Conservation (phyloP, 1,139 yeast species). For the Chernovozyma aurita region DNA sequence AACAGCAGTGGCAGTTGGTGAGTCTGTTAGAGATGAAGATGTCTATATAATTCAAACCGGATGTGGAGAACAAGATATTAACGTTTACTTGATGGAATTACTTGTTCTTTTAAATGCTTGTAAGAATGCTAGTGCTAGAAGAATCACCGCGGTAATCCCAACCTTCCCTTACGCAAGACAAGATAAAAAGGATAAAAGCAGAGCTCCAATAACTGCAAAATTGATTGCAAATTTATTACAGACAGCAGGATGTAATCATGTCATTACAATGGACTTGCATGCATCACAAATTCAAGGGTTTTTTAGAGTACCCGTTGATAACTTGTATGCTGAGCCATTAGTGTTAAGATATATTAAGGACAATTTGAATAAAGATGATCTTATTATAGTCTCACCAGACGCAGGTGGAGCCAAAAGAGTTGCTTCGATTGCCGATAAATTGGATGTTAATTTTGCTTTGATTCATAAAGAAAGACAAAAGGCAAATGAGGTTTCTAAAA, state of each 20-base stretch:
- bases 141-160: constrained; percentile 93
- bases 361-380: constrained; percentile 56
- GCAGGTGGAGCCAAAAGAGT: constrained; percentile 99
- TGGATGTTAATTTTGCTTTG: constrained; percentile 90
- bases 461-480: constrained; percentile 95
- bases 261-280: constrained; percentile 95
- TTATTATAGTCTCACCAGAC: constrained; percentile 92
- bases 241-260: constrained; percentile 96
- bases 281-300: constrained; percentile 98
- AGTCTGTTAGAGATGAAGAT: constrained; percentile 95
- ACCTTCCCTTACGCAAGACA: constrained; percentile 97
- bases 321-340: constrained; percentile 92
- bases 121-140: constrained; percentile 89
- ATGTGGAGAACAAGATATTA: constrained; percentile 67
- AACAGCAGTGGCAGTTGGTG: constrained; percentile 89
- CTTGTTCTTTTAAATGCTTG: constrained; percentile 93
- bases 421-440: constrained; percentile 88
- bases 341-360: constrained; percentile 85
- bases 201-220: constrained; percentile 98
- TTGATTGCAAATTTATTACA: constrained; percentile 92
- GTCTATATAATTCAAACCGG: constrained; percentile 91
- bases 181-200: constrained; percentile 90
- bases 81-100: constrained; percentile 83
- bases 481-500: constrained; percentile 89
- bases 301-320: constrained; percentile 93